Evolutionary conservation across 208 protist species (phyloP), one percentile per base, ranked within the genome.

Genomic region (Angomonas ambiguus): DNA sequence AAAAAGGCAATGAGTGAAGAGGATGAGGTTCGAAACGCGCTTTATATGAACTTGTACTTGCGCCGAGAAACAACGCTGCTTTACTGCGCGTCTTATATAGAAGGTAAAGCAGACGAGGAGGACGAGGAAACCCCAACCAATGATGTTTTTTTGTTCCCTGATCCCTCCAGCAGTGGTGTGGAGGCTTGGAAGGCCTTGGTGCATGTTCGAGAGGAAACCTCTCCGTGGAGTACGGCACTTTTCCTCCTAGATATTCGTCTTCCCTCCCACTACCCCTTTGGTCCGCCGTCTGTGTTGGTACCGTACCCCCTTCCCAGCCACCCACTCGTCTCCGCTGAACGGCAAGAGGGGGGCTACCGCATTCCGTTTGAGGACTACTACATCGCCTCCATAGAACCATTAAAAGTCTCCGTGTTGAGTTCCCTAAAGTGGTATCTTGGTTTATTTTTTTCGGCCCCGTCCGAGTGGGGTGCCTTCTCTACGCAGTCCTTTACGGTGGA

Each of bases 301-400:
- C 18, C 45, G 45, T 20, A 53, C 20, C 45, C 45, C 8, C 16
- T 53, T 3, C 10, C 20, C 4, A 53, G 45, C 16, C 45, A 53
- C 45, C 45, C 45, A 4, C 16, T 53, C 8, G 20, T 53, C 45
- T 5, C 10, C 20, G 18, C 5, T 20, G 45, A 53, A 8, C 45
- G 18, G 18, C 18, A n/a, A 8, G 45, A 53, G 18, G 18, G 20
- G 4, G 5, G 18, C 45, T 24, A 53, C 20, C 10, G 18, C 10
- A 53, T 53, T n/a, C 45, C 45, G 3, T 53, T 53, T 24, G 45
- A 53, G 4, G 45, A 27, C 18, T 53, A 53, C 20, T 53, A 53
- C 24, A n/a, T 53, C 4, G 4, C 10, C 10, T 27, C 18, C 24
- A 3, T 53, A 13, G 45, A 53, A 5, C 45, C 45, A 5, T 20